A percentile compares a stretch with the other conserved stretches of the same genome.
Conservation (phyloP, 1,284 basidiomycete genomes). For the Cutaneotrichosporon dermatis region DNA sequence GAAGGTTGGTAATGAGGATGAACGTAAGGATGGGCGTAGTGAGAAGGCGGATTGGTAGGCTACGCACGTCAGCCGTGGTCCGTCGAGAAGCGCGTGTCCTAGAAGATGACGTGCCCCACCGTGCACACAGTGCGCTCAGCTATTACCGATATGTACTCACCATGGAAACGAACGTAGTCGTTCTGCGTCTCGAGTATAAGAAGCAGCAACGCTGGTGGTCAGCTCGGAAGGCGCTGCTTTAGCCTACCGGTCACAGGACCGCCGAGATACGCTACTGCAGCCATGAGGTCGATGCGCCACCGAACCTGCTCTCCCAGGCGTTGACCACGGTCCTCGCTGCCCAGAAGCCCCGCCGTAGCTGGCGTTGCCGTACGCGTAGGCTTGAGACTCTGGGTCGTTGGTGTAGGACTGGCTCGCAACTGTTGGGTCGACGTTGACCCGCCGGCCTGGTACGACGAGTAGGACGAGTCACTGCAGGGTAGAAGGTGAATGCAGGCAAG, state of each 20-base stretch:
- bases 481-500: not conserved
- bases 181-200: slow-evolving; percentile 73
- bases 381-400: slow-evolving; percentile 41
- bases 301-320: slow-evolving; percentile 67
- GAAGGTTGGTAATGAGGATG: slow-evolving; percentile 58
- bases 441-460: slow-evolving; percentile 61
- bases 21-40: slow-evolving; percentile 64
- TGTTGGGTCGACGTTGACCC: slow-evolving; percentile 45
- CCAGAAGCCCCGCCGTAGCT: slow-evolving; percentile 19
- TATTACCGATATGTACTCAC: slow-evolving; percentile 47
- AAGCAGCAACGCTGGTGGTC: slow-evolving; percentile 57
- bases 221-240: not conserved
- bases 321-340: slow-evolving; percentile 55
- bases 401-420: slow-evolving; percentile 35
- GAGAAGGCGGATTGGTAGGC: slow-evolving; percentile 75
- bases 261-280: slow-evolving; percentile 63
- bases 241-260: slow-evolving; percentile 68
- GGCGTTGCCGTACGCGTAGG: slow-evolving; percentile 16
- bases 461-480: slow-evolving; percentile 35
- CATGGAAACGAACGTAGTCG: slow-evolving; percentile 74
- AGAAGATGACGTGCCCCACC: too few relatives aligned
- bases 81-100: too few relatives aligned
- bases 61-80: slow-evolving; percentile 30
- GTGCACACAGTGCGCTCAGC: too few relatives aligned
- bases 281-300: slow-evolving; percentile 65